Evolutionary conservation across 495 filamentous ascomycete species (phyloP).

Genomic region (Haplographium delicatum): DNA sequence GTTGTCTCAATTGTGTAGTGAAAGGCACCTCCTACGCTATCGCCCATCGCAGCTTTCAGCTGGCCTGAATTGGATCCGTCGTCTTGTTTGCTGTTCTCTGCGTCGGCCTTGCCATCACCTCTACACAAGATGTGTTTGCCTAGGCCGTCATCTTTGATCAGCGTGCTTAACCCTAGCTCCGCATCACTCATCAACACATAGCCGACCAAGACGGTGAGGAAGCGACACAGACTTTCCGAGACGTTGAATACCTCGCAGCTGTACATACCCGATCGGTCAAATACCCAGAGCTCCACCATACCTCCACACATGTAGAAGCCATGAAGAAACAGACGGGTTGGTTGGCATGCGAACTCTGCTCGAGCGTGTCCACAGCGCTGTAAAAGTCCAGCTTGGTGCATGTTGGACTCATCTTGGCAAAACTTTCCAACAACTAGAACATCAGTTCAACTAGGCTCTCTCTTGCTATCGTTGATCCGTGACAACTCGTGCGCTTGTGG

Average conservation of each 20-base stretch:
- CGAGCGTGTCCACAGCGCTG: neutral
- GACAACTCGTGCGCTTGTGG: no score
- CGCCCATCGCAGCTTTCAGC: no score
- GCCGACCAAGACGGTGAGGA: conserved; percentile 1
- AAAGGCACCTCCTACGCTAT: no score
- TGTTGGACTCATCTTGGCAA: no score
- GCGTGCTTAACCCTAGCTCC: conserved; percentile 24
- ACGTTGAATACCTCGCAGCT: conserved; percentile 35
- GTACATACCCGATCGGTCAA: conserved; percentile 40
- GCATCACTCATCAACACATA: conserved; percentile 29
- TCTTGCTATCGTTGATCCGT: no score
- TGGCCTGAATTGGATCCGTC: no score
- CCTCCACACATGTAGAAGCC: conserved; percentile 33
- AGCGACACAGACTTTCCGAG: conserved; percentile 25
- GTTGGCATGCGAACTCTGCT: neutral
- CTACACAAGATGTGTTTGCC: neutral
- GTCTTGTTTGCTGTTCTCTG: no score
- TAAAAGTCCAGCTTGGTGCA: neutral
- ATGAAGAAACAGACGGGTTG: conserved; percentile 28
- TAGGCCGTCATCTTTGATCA: conserved; percentile 14
- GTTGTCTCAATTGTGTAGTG: no score
- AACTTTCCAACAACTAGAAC: no score
- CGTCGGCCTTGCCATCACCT: no score
- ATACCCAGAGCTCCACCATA: conserved; percentile 35
- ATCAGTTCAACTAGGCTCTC: no score